Evolutionary conservation across 768 basidiomycete species (phyloP).

Genomic region (Ramaria sp.): DNA sequence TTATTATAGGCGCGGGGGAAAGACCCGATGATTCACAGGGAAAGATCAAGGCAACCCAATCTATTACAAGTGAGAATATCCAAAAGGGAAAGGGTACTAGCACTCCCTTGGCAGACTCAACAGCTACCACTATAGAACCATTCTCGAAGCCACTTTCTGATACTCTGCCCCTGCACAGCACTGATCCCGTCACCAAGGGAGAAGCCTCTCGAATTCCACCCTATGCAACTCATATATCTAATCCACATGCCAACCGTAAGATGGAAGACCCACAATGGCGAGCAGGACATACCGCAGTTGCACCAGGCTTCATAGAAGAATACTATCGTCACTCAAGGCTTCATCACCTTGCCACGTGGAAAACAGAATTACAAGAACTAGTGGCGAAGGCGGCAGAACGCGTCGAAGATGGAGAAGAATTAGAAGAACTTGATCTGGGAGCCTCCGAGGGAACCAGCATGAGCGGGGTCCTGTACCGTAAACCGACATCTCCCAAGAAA

Average conservation of each 20-base stretch:
- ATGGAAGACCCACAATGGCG: conserved; percentile 85
- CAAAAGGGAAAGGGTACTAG: neutral
- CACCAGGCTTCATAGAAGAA: conserved; percentile 77
- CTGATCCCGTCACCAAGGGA: conserved; percentile 31
- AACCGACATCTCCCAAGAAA: conserved; percentile 15
- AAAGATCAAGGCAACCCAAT: neutral
- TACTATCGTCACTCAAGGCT: conserved; percentile 76
- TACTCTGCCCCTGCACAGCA: conserved; percentile 22
- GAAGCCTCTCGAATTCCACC: conserved; percentile 39
- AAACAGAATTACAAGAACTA: conserved; percentile 73
- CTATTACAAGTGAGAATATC: neutral
- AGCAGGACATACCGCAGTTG: conserved; percentile 74
- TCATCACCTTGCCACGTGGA: conserved; percentile 91
- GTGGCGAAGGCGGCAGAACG: conserved; percentile 72
- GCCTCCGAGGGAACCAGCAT: conserved; percentile 39
- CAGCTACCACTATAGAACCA: neutral
- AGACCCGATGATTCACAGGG: neutral
- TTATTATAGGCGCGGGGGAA: conserved; percentile 31
- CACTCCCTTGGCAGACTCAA: neutral
- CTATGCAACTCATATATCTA: conserved; percentile 62
- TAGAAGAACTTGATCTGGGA: conserved; percentile 16
- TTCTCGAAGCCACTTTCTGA: neutral
- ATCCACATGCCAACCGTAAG: conserved; percentile 60
- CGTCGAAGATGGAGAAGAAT: conserved; percentile 33
- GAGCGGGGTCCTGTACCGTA: conserved; percentile 16